Base-by-base conservation (phyloP, 2,329 filamentous ascomycete species). In the Aureobasidium sp. region DNA sequence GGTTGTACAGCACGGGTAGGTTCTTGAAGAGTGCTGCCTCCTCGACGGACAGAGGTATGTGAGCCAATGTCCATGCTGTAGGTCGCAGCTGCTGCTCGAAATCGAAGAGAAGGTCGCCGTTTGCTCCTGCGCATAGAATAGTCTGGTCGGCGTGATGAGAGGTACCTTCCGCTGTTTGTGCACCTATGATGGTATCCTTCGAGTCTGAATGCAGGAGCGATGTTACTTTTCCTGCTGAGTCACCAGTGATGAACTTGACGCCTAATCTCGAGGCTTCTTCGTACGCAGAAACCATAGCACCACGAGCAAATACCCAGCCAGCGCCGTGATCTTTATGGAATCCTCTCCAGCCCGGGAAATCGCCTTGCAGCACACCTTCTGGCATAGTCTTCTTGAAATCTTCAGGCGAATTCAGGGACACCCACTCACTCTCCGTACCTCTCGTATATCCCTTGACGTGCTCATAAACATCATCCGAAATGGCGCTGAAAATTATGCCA, bases 241-340 rank as follows among this genome's bases (percentile, higher is more conserved):
- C 64, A 1, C 77, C 78, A 1, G 76, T 76, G n/a, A 81, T 68
- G 58, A 82, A 80, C 1, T 67, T 71, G 1, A 77, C 81, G 6
- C 80, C 80, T 9, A 82, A 64, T 36, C 72, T 70, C 59, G 72
- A 65, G 1, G 79, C 78, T 65, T 81, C 80, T 1, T 68, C 66
- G 30, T 75, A 76, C 3, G 78, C 76, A 36, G 78, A 75, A 44
- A 75, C 63, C 62, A 84, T 69, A 0, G 79, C 79, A 39, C 79
- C 79, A 13, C 75, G 72, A 3, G 82, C 81, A 64, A 79, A 78
- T 1, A 82, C 78, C 81, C 81, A 84, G 9, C 81, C 82, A 3
- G 79, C 79, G 7, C 77, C 73, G 32, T 68, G 65, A 21, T 69
- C 65, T 62, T 78, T 78, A 61, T 75, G 75, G 66, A 77, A 81